Conservation (phyloP, 2,329 filamentous ascomycete genomes). For the Aspergillus caelatus region DNA sequence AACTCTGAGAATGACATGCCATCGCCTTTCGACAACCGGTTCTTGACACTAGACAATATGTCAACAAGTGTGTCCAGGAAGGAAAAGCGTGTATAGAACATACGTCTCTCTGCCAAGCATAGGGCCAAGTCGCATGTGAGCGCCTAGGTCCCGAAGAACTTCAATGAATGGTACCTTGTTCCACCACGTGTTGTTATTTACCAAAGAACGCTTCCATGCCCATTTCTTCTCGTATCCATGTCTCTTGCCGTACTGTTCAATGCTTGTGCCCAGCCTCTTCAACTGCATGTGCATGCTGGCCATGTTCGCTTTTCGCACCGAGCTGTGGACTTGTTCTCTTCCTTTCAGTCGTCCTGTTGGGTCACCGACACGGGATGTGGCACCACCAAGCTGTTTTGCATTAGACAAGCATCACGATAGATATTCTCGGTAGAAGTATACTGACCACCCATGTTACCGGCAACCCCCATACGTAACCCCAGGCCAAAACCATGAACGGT, state of each 20-base stretch:
- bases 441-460: constrained; percentile 49
- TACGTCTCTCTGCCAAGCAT: constrained; percentile 89
- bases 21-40: constrained; percentile 78
- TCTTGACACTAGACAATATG: constrained; percentile 65
- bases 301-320: constrained; percentile 50
- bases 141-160: constrained; percentile 73
- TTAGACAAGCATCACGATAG: constrained; percentile 18
- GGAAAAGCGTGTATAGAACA: constrained; percentile 44
- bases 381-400: constrained; percentile 46
- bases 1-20: constrained; percentile 97
- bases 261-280: constrained; percentile 71
- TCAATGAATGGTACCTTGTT: constrained; percentile 72
- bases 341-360: constrained; percentile 48
- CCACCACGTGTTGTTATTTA: constrained; percentile 87
- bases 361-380: constrained; percentile 51
- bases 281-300: constrained; percentile 53
- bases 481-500: constrained; percentile 54
- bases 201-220: constrained; percentile 67
- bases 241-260: constrained; percentile 65
- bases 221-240: constrained; percentile 67
- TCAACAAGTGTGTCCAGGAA: not conserved
- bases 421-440: constrained; percentile 1
- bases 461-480: constrained; percentile 53
- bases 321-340: constrained; percentile 40
- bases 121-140: constrained; percentile 74